phyloP scores from a whole-genome alignment of 1,284 basidiomycete species.

The Volvariella surrecta region DNA sequence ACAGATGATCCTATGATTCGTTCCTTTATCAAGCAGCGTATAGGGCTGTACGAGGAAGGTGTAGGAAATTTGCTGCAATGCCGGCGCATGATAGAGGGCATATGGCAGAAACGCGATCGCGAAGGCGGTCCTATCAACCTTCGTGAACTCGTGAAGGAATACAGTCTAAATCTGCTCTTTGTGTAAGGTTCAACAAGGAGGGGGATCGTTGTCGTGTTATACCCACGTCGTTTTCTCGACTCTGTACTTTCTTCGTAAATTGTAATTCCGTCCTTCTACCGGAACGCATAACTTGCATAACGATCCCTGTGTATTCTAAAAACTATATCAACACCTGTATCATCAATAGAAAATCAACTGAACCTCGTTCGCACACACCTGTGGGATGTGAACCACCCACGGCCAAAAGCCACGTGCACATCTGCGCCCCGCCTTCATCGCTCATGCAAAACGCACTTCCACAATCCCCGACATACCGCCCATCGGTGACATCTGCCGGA shows the following conservation, averaged over 20 bases:
- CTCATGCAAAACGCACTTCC: too few species aligned
- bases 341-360: too few species aligned
- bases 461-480: too few species aligned
- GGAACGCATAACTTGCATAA: not conserved
- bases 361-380: not conserved
- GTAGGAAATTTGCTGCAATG: constrained; percentile 57
- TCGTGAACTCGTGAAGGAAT: constrained; percentile 50
- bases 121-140: constrained; percentile 49
- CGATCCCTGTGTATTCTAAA: not conserved
- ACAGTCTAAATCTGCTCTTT: constrained; percentile 43
- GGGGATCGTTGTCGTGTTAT: not conserved
- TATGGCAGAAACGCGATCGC: constrained; percentile 59
- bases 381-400: not conserved
- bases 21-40: constrained; percentile 50
- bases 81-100: constrained; percentile 51
- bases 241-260: too few species aligned
- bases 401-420: too few species aligned
- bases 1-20: constrained; percentile 53
- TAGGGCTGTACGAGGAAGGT: constrained; percentile 45
- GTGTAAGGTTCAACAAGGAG: constrained; percentile 27
- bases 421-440: too few species aligned
- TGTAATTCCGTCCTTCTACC: too few species aligned
- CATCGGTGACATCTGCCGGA: too few species aligned
- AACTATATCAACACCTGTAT: too few species aligned
- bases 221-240: not conserved